These are phyloP conservation scores for Nicotiana knightiana DNA, from an alignment of 257 asterid species.

Conservation along the genomic window DNA sequence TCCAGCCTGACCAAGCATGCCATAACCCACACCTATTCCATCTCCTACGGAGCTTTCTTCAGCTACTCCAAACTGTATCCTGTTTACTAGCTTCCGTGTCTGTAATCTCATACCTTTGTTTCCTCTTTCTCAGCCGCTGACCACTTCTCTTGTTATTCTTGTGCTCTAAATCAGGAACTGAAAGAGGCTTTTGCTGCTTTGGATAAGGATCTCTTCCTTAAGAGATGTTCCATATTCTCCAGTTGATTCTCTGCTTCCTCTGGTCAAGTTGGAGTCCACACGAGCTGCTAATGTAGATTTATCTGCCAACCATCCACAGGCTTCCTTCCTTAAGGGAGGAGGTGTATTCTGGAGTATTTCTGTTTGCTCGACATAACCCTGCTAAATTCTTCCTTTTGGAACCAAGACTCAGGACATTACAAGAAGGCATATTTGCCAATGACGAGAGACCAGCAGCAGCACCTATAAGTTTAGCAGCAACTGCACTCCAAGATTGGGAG, in stretches of 20 bases:
- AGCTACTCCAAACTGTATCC: conserved; percentile 87
- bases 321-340: conserved; percentile 77
- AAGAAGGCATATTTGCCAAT: too few species aligned
- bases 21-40: conserved; percentile 95
- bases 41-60: conserved; percentile 98
- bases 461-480: too few species aligned
- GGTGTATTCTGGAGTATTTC: conserved; percentile 84
- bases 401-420: too few species aligned
- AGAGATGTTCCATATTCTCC: conserved; percentile 21
- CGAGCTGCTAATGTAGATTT: conserved; percentile 93
- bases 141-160: conserved; percentile 83
- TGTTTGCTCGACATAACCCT: conserved; percentile 72
- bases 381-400: conserved; percentile 35
- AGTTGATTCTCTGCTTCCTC: conserved; percentile 58
- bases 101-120: conserved; percentile 75
- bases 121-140: conserved; percentile 85
- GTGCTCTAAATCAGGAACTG: conserved; percentile 96
- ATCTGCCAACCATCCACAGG: conserved; percentile 85
- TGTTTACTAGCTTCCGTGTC: conserved; percentile 93
- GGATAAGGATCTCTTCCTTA: conserved; percentile 55
- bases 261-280: conserved; percentile 78
- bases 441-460: too few species aligned
- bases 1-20: conserved; percentile 98
- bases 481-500: too few species aligned
- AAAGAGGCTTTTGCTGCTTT: conserved; percentile 89